Base-by-base conservation (phyloP, 2,329 filamentous ascomycete genomes). In the Botrytis fabae region DNA sequence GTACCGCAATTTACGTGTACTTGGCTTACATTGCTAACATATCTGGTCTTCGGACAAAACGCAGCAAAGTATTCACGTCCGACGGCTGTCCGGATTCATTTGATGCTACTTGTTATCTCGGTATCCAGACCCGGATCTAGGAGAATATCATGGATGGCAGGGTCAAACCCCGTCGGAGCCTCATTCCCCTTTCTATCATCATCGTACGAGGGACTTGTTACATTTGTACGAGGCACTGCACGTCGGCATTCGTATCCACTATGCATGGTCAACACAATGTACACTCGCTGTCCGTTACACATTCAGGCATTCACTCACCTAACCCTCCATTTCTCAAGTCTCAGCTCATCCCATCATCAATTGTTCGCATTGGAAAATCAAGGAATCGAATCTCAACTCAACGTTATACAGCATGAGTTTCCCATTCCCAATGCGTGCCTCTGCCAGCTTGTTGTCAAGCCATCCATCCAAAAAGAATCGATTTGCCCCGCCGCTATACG, bases 311-410 rank as follows among this genome's bases (percentile, higher is more conserved):
- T 48, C 54, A 69, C 54, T 35, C 38, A 40, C 44, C 70, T 51
- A 35, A n/a, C 35, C 38, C 1, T 63, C 35, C 18, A 35, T 57
- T 48, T 40, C n/a, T 71, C 70, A 71, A 51, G 28, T 44, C n/a
- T 71, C 70, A 71, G 70, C 70, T 65, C 70, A 68, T 66, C n/a
- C 32, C 38, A 48, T 48, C 44, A n/a, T 69, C n/a, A 71, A 40
- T 6, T 64, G 40, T 20, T 51, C 12, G 25, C 20, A 18, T 20
- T n/a, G 63, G 1, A 51, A 8, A n/a, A 28, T 48, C 64, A 54
- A 60, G 20, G 46, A 65, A 46, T 35, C 16, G 38, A 57, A 32
- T 44, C 38, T 57, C 48, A 42, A 66, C 38, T 35, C 46, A 59
- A 71, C 61, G 61, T 66, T 66, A 22, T 44, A 66, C 48, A 64